A percentile compares a stretch with the other conserved stretches of the same genome.
Conservation (phyloP, 1,284 basidiomycete species). For the Kalmanozyma brasiliensis region DNA sequence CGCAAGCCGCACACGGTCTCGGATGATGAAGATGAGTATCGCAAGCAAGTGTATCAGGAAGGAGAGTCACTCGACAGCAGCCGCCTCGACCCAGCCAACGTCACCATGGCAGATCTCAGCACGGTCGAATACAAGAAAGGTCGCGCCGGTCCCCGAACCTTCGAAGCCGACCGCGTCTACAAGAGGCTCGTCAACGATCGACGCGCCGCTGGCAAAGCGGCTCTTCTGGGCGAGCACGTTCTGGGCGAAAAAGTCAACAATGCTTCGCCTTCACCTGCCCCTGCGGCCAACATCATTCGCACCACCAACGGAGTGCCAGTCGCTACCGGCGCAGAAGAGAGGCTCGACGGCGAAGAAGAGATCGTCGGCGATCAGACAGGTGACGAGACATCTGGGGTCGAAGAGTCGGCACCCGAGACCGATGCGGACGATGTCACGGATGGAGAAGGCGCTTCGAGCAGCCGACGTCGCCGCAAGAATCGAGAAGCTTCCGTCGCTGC, state of each 20-base stretch:
- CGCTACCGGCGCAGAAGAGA: conserved; percentile 26
- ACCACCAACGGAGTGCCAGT: conserved; percentile 24
- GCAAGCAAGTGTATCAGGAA: conserved; percentile 31
- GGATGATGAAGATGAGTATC: conserved; percentile 57
- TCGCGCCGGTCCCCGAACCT: conserved; percentile 59
- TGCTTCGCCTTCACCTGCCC: conserved; percentile 29
- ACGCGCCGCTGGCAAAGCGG: conserved; percentile 32
- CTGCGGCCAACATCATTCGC: conserved; percentile 13
- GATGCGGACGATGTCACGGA: conserved; percentile 42
- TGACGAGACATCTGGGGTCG: conserved; percentile 15
- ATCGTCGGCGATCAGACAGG: conserved; percentile 22
- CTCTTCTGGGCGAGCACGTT: conserved; percentile 37
- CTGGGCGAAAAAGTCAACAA: conserved; percentile 29
- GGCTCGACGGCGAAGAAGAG: conserved; percentile 31
- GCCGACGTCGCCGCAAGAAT: conserved; percentile 16
- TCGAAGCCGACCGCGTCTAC: conserved; percentile 58
- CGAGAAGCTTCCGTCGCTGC: conserved; percentile 35
- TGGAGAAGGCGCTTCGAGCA: conserved; percentile 21
- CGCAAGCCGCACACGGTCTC: conserved; percentile 50
- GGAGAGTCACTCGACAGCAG: conserved; percentile 34
- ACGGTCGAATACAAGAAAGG: conserved; percentile 50
- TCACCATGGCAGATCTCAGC: conserved; percentile 52
- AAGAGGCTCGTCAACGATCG: conserved; percentile 49
- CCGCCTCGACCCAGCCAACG: conserved; percentile 33
- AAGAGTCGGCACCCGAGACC: conserved; percentile 24